Conservation (phyloP, 371 early-diverging fungal species). For the Capillidium rhysosporum region DNA sequence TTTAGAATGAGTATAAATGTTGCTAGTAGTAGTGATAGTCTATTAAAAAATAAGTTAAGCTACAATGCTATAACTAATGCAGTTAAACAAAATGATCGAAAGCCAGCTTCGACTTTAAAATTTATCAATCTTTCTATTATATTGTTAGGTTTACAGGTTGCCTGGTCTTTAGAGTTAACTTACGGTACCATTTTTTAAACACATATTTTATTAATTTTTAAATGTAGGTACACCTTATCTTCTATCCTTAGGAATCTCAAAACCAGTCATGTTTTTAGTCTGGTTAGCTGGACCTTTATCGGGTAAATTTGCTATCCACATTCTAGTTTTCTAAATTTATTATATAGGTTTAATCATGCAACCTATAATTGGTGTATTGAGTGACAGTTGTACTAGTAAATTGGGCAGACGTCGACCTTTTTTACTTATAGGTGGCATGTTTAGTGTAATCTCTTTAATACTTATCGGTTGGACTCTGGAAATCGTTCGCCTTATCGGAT, state of each 20-base stretch:
- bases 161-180: slow-evolving; percentile 6
- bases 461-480: slow-evolving; percentile 68
- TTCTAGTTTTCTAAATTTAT: background rate
- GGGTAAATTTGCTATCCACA: slow-evolving; percentile 19
- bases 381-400: slow-evolving; percentile 42
- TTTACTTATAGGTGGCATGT: slow-evolving; percentile 37
- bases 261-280: slow-evolving; percentile 69
- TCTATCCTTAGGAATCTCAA: slow-evolving; percentile 60
- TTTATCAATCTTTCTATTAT: background rate
- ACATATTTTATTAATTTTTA: background rate
- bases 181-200: slow-evolving; percentile 8
- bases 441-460: slow-evolving; percentile 35
- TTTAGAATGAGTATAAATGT: no score
- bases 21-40: no score
- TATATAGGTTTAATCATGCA: slow-evolving; percentile 51
- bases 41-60: no score
- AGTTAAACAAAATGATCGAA: no score
- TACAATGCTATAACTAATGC: no score
- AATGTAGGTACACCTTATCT: slow-evolving; percentile 70
- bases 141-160: background rate
- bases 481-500: slow-evolving; percentile 24
- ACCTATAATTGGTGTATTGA: slow-evolving; percentile 57
- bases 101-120: background rate
- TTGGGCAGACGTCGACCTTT: slow-evolving; percentile 58
- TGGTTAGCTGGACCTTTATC: slow-evolving; percentile 96